Evolutionary conservation across 2,329 filamentous ascomycete species (phyloP).

Genomic region (Aspergillus fumigatus): DNA sequence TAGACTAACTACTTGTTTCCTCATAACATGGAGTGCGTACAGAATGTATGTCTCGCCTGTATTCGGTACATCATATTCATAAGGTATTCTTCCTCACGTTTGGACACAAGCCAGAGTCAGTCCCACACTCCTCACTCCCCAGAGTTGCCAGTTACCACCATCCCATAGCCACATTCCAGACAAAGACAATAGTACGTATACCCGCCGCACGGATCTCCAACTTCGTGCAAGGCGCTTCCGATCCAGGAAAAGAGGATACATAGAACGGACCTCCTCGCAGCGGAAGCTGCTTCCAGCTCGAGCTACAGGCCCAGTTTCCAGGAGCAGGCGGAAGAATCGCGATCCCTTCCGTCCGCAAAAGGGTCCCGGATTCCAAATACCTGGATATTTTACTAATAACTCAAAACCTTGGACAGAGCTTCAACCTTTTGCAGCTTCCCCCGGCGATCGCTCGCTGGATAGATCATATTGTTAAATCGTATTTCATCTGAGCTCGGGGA

Average conservation of each 20-base stretch:
- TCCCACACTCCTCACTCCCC: not conserved
- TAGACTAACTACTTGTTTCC: not conserved
- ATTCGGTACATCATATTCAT: not conserved
- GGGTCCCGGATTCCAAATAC: not conserved
- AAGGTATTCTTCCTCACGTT: too few relatives aligned
- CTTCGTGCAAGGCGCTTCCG: not conserved
- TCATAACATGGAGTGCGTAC: not conserved
- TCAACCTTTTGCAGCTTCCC: not conserved
- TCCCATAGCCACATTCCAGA: too few relatives aligned
- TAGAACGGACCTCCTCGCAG: conserved; percentile 11
- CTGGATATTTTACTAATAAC: not conserved
- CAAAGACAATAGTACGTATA: not conserved
- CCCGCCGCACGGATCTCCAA: not conserved
- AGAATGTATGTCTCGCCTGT: not conserved
- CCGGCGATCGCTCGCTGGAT: not conserved
- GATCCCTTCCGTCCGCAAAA: not conserved
- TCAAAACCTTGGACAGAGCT: too few relatives aligned
- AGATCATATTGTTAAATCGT: too few relatives aligned
- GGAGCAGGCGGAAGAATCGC: not conserved
- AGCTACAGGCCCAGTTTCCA: not conserved
- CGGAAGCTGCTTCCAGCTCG: conserved; percentile 1
- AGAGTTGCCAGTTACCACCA: not conserved
- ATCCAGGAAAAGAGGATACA: conserved; percentile 1
- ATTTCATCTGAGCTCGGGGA: too few relatives aligned
- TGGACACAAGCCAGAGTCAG: too few relatives aligned